Conservation (phyloP, 805 yeast genomes). For the Kodamaea neixiangensis region DNA sequence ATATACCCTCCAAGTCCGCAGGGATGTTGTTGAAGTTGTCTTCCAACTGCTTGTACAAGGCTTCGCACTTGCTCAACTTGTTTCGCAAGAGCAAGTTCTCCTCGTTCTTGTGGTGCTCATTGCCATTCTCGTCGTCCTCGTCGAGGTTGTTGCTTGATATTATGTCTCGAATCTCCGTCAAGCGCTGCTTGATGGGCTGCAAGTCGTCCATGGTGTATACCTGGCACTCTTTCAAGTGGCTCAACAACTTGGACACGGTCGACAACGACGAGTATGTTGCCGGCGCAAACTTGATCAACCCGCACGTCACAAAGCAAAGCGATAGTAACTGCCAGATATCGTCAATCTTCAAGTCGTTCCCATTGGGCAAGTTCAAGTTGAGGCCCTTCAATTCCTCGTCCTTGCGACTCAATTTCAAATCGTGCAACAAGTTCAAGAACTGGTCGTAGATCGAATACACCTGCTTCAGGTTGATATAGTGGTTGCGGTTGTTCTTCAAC, state of each 20-base stretch:
- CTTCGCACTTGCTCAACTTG: conserved; percentile 65
- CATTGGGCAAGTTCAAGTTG: conserved; percentile 42
- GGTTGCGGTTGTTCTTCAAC: conserved; percentile 62
- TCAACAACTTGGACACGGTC: conserved; percentile 81
- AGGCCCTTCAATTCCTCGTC: conserved; percentile 43
- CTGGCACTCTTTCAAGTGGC: conserved; percentile 77
- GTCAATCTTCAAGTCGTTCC: conserved; percentile 75
- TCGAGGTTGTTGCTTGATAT: conserved; percentile 34
- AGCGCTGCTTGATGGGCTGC: conserved; percentile 70
- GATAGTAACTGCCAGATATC: conserved; percentile 89
- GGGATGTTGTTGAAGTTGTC: conserved; percentile 48
- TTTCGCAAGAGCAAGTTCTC: conserved; percentile 62
- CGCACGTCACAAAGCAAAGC: conserved; percentile 87
- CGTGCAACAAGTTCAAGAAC: conserved; percentile 56
- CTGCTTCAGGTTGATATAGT: conserved; percentile 67
- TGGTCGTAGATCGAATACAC: conserved; percentile 60
- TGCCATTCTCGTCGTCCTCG: conserved; percentile 16
- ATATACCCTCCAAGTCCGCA: conserved; percentile 39
- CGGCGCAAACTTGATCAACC: conserved; percentile 86
- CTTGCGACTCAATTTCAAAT: conserved; percentile 54
- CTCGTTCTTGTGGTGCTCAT: conserved; percentile 31
- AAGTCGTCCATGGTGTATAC: conserved; percentile 85
- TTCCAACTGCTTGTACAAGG: conserved; percentile 58
- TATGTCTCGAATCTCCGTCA: conserved; percentile 67
- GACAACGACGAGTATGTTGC: conserved; percentile 89